Base-by-base conservation (phyloP, 2,329 filamentous ascomycete genomes). In the Neoarthrinium moseri region DNA sequence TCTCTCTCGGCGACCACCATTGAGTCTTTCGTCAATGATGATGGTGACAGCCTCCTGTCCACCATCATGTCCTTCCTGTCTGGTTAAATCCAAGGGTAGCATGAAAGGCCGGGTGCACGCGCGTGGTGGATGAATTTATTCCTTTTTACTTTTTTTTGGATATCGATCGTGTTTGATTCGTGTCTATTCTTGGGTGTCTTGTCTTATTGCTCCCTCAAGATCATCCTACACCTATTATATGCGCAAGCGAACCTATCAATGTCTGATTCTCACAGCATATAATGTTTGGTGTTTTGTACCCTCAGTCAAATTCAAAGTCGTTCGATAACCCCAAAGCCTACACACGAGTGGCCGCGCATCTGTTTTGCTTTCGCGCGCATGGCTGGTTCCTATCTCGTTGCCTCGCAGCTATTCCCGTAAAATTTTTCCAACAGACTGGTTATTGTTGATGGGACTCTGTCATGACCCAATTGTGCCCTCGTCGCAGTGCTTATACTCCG, bases 1-100 rank as follows among this genome's bases (percentile, higher is more conserved):
- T 64, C 62, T 34, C 56, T 78, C 12, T 65, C 64, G 40, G 58
- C 67, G 5, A 59, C 59, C 22, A 64, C 68, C 43, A 67, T 75
- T 22, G 56, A 62, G 46, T 45, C 45, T 12, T 55, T 64, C 45
- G 43, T 64, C 39, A 43, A 47, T 33, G 59, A 63, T 7, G 60
- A 63, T 51, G 5, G 26, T 6, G 44, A 57, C 11, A 17, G 26
- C 44, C 45, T 36, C 34, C 52, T 61, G n/a, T 50, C 60, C 48
- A 60, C 57, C 54, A 45, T 63, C 50, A 58, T 62, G 56, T 46
- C 46, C 45, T 60, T 63, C 33, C 17, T 43, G 29, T 39, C 37
- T 4, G 5, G 34, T 12, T 15, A 21, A 18, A 21, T 4, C 5
- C 4, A 6, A 6, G 15, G 34, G 18, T 7, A 18, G 15, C 18